A percentile compares a stretch with the other conserved stretches of the same genome.
These are phyloP conservation scores for Teratosphaeriaceae sp. DNA, from an alignment of 2,329 filamentous ascomycete genomes.

Conservation along the genomic window DNA sequence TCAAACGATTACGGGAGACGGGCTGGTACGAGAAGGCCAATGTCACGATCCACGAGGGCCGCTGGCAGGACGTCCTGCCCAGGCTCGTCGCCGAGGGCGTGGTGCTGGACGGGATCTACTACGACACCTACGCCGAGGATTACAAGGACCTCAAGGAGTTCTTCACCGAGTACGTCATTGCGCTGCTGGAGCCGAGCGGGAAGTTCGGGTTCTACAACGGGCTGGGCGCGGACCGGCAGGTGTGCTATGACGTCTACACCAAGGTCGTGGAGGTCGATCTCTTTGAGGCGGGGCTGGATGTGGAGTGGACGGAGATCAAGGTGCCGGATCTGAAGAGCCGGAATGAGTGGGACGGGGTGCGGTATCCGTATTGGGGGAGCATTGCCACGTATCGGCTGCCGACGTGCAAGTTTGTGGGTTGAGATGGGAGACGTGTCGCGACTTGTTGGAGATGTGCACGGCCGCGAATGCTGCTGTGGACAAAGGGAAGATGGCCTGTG, in stretches of 20 bases:
- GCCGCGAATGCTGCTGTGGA: no score
- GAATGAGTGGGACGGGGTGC: conserved; percentile 82
- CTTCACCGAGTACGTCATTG: conserved; percentile 81
- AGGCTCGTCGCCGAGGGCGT: conserved; percentile 37
- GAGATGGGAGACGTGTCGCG: conserved; percentile 18
- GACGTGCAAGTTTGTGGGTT: conserved; percentile 66
- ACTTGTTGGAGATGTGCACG: not conserved
- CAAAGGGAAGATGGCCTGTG: no score
- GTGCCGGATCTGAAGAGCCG: conserved; percentile 65
- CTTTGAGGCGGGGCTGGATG: conserved; percentile 80
- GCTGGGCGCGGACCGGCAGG: conserved; percentile 80
- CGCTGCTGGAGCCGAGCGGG: conserved; percentile 57
- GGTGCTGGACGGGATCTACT: conserved; percentile 62
- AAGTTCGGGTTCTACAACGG: conserved; percentile 63
- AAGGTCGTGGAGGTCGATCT: conserved; percentile 86
- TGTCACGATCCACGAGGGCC: conserved; percentile 42
- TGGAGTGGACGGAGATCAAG: conserved; percentile 73
- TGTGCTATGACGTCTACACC: conserved; percentile 95
- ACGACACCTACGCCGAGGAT: conserved; percentile 95
- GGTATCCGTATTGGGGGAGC: conserved; percentile 76
- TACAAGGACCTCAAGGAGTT: conserved; percentile 80
- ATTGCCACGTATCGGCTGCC: conserved; percentile 71
- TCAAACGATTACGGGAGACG: conserved; percentile 38
- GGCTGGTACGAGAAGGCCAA: conserved; percentile 45
- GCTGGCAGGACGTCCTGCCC: conserved; percentile 45